Evolutionary conservation across 345 rosid species (phyloP), one percentile per base, ranked within the genome.

Genomic region (Hibiscus syriacus): DNA sequence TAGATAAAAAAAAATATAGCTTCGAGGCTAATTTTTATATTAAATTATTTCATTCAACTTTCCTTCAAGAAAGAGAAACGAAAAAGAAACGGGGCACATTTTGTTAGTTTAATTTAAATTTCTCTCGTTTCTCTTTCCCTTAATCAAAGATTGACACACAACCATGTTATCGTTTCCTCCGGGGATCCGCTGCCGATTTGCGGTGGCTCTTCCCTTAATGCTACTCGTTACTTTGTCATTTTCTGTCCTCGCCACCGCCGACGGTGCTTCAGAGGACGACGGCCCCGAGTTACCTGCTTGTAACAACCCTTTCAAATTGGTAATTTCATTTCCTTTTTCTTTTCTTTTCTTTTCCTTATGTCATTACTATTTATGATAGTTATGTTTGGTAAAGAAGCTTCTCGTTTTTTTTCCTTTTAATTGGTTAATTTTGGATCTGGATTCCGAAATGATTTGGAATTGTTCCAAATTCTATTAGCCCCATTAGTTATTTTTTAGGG

Each of bases 271-370:
- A 20, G 39, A 64, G 36, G 55, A 64, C 6, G 34, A 45, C 6
- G 68, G 55, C 55, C 39, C 68, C n/a, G 12, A n/a, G 4, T n/a
- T 26, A 45, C 39, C 55, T 45, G 19, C 25, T 6, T 64, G 68
- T 46, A 64, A 64, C 68, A 64, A 64, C 11, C 68, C 68, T 9
- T 64, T 46, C 38, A 26, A 45, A 26, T 26, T 45, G 68, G 68
- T 64, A 64, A 46, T 64, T 64, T 43, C 2, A 43, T 63, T 25
- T 26, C 12, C 0, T 45, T 25, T 13, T n/a, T n/a, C n/a, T n/a
- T n/a, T n/a, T n/a, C n/a, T n/a, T n/a, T 12, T 60, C 0, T 58
- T 17, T 13, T 14, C 8, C 25, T 25, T 7, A n/a, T 6, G 11
- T 45, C 30, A 1, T 63, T 23, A 62, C 17, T 43, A 41, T 27